Evolutionary conservation across 352 stramenopile species (phyloP), one percentile per base, ranked within the genome.

Genomic region (Blastocystis hominis): DNA sequence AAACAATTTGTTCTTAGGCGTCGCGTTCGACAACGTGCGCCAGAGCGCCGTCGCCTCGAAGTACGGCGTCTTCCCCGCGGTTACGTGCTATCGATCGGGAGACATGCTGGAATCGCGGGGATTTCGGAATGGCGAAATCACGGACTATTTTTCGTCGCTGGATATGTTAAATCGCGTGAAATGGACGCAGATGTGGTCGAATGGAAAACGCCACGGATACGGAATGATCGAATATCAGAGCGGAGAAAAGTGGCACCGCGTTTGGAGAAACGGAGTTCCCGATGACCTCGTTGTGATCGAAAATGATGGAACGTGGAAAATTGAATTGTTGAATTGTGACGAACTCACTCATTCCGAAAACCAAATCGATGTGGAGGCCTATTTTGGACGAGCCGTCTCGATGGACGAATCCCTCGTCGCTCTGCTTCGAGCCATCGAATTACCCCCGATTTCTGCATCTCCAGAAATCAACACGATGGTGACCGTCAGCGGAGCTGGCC

Each of bases 1-100:
- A 34, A 87, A 87, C 54, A 40, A 87, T 53, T n/a, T 63, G 17
- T 87, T 77, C 40, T 46, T 87, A 30, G 77, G 77, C 34, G 44
- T 87, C 42, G 77, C 77, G 1, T 87, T 87, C 40, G 24, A 34
- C 5, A 59, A 44, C 40, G 10, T 87, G 7, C 10, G 54, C 13
- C 7, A 64, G 7, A 76, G 34, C 34, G 10, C 38, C 10, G 44
- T 61, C 13, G 44, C 59, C 13, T 17, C 47, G 40, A 61, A 44
- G 13, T 38, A 66, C 55, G 77, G 77, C 1, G 44, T 87, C 10
- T 78, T 87, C 38, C 77, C 77, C 10, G 62, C 62, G 4, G 66
- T 87, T 6, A 87, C 77, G 20, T 78, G 38, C 56, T 87, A 87
- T 77, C 40, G 77, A 17, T 50, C 56, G 17, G 77, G 66, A 40